Conservation (phyloP, 306 rosid genomes). For the peach (Prunus persica) region Prunus_persica_NCBIv2 NC_034009.1:36918501-36919000, state of each 20-base stretch:
- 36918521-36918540: background rate
- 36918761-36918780: too few relatives aligned
- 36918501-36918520: conserved; percentile 41
- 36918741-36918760: too few relatives aligned
- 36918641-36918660: too few relatives aligned
- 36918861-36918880: background rate
- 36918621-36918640: too few relatives aligned
- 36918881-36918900: background rate
- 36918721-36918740: too few relatives aligned
- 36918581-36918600: background rate
- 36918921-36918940: background rate
- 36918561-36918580: background rate
- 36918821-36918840: background rate
- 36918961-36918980: background rate
- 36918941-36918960: background rate
- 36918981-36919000: background rate
- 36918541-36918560: background rate
- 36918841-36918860: background rate
- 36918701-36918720: too few relatives aligned
- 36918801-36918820: background rate
- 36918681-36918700: too few relatives aligned
- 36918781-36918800: background rate
- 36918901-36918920: background rate
- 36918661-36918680: too few relatives aligned
- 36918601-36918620: background rate